Base-by-base conservation (phyloP, 176 grass and related monocot genomes). In the Musa schizocarpa region DNA sequence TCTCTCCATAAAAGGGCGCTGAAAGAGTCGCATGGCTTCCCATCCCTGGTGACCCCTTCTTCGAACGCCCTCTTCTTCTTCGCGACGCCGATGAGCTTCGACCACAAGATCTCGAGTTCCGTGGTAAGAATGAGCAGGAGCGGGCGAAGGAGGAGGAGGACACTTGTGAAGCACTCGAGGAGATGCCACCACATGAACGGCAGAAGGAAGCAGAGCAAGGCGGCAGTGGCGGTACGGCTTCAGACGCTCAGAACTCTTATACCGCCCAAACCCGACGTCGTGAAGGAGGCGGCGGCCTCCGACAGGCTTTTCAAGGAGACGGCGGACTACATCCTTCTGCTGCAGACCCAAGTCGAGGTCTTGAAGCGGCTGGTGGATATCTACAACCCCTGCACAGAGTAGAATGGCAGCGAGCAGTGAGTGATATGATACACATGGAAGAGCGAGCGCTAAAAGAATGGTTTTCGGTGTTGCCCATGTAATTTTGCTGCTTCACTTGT, bases 191-290 rank as follows among this genome's bases (percentile, higher is more conserved):
- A 27, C 51, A 54, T 17, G 22, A 10, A 6, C 6, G 52, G 53
- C 50, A 50, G 12, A 16, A 55, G 14, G 21, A 56, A 8, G 53
- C 13, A 56, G 52, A 73, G 11, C 4, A 11, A 9, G 52, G n/a
- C 0, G 12, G 20, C 53, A 9, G 52, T 52, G 34, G 34, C 34
- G 34, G 34, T 52, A 34, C 57, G 59, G n/a, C 57, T 77, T 16
- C 59, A 52, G 43, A 59, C 75, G 58, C 75, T 77, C 34, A 77
- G 61, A 59, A 50, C 23, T 19, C 61, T 77, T 19, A 65, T 77
- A 52, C 75, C 75, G 48, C n/a, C 58, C 11, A 22, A 1, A 21
- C 29, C 1, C 17, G 2, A 9, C 34, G 59, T 1, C 19, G 49
- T 11, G 43, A n/a, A 43, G 34, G 34, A 43, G 34, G 58, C 9